phyloP scores from a whole-genome alignment of 139 green algal species.

The Raphidocelis subcapitata region DNA sequence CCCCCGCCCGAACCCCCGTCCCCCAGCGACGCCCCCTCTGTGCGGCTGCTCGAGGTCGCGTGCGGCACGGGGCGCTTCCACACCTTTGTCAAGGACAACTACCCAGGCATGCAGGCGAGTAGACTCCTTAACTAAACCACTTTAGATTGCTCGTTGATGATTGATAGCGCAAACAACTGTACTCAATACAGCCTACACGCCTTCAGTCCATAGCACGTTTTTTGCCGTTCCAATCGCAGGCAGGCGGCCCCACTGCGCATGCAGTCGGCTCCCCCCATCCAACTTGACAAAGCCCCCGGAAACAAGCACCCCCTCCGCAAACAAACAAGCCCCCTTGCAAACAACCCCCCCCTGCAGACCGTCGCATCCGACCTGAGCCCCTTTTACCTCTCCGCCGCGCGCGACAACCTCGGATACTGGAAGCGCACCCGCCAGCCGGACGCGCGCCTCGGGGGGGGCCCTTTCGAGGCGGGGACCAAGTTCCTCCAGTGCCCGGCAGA shows the following conservation, averaged over 20 bases:
- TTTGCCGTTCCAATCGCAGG: too few species aligned
- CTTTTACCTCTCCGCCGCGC: constrained; percentile 80
- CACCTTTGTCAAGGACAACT: constrained; percentile 91
- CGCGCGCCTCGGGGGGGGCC: too few species aligned
- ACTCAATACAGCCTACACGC: too few species aligned
- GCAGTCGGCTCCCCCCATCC: too few species aligned
- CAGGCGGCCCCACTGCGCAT: too few species aligned
- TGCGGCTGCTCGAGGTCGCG: constrained; percentile 77
- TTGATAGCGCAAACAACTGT: too few species aligned
- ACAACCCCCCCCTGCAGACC: constrained; percentile 31
- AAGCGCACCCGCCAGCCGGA: constrained; percentile 25
- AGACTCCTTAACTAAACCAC: background rate
- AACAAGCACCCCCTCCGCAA: too few species aligned
- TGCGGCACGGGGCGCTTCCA: constrained; percentile 85
- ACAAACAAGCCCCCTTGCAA: too few species aligned
- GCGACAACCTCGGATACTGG: constrained; percentile 70
- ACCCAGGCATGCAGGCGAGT: constrained; percentile 20
- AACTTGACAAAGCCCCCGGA: too few species aligned
- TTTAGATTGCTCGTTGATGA: too few species aligned
- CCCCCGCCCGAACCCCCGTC: too few species aligned
- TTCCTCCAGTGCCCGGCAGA: constrained; percentile 67
- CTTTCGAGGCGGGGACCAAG: background rate
- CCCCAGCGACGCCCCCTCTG: background rate
- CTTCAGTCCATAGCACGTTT: too few species aligned
- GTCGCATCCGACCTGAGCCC: constrained; percentile 76